Evolutionary conservation across 2,329 filamentous ascomycete species (phyloP), one percentile per base, ranked within the genome.

Genomic region (Coniochaeta hoffmannii): DNA sequence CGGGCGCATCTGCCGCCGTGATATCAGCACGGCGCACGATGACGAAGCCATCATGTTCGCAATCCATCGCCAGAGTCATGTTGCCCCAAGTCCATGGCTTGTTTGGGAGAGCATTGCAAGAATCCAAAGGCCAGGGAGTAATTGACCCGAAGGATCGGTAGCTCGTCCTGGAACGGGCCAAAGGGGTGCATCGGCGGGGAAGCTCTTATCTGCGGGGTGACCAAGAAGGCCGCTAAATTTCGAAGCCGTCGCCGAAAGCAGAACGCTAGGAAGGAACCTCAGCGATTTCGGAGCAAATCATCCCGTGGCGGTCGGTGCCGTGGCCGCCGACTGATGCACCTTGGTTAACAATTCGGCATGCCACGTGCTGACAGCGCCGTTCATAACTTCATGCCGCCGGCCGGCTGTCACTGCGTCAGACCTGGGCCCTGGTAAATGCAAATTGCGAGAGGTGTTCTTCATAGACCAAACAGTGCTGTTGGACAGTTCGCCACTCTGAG

Each of bases 21-120:
- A 51, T 31, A 5, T 24, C 44, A 1, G 15, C 4, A 34, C 19
- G 41, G 11, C 32, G 26, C 41, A 50, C 14, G 24, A 17, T 53
- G 50, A 38, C 49, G 28, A 51, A 51, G 31, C 49, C 49, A 22
- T 51, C 49, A 11, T 31, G 28, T 51, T 51, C 49, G 28, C 30
- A 15, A 7, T 51, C 28, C 49, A 51, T 51, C 8, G n/a, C 22
- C 7, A 51, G n/a, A n/a, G n/a, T n/a, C n/a, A 36, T 36, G 15
- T 36, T 36, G 10, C 15, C 34, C 34, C 9, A 12, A n/a, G 10
- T 36, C 15, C 8, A n/a, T 14, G 35, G 17, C 10, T 41, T n/a
- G 12, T 41, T 8, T 24, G 17, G 11, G 36, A 24, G 17, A 17
- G 3, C 24, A n/a, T 22, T 41, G 36, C 5, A 22, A 7, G 10